Evolutionary conservation across 371 early-diverging fungal species (phyloP), one percentile per base, ranked within the genome.

Genomic region (Smittium mucronatum): DNA sequence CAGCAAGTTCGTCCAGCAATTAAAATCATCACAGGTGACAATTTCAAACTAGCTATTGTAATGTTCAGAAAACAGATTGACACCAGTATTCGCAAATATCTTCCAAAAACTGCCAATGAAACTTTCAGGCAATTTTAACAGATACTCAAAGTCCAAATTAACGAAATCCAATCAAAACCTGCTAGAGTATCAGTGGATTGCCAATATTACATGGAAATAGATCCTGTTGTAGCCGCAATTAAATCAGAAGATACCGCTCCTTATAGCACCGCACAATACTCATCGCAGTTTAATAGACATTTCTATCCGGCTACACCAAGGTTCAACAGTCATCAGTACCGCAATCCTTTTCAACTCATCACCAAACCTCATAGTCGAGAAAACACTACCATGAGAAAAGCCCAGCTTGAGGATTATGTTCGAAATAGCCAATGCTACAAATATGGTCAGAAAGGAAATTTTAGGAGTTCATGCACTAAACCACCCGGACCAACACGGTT

Each of bases 21-120:
- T 26, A 61, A 61, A 30, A 28, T 61, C 16, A 26, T 61, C 29
- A 33, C 63, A 30, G 33, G 33, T 11, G 33, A 61, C 26, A 33
- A 61, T n/a, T 11, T 5, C 63, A 61, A 28, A 28, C n/a, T 61
- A 30, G 63, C 63, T 11, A 33, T 61, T 30, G 63, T 33, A 28
- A 61, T 61, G 63, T n/a, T 61, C 16, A 61, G 63, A n/a, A 28
- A 61, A 26, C 63, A 61, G n/a, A 61, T 61, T n/a, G 63, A 61
- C 5, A 5, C 5, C 5, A 61, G 31, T 16, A 61, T 61, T 33
- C 63, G 63, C 63, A 61, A 33, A 26, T 61, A 61, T 26, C 63
- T 61, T 28, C 63, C 63, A 5, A 26, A 61, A 61, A 61, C 26
- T 33, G 33, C 31, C 29, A 33, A 61, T 61, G 63, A 61, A n/a